These are phyloP conservation scores for Diaporthe caulivora DNA, from an alignment of 2,329 filamentous ascomycete genomes.

Conservation along the genomic window DNA sequence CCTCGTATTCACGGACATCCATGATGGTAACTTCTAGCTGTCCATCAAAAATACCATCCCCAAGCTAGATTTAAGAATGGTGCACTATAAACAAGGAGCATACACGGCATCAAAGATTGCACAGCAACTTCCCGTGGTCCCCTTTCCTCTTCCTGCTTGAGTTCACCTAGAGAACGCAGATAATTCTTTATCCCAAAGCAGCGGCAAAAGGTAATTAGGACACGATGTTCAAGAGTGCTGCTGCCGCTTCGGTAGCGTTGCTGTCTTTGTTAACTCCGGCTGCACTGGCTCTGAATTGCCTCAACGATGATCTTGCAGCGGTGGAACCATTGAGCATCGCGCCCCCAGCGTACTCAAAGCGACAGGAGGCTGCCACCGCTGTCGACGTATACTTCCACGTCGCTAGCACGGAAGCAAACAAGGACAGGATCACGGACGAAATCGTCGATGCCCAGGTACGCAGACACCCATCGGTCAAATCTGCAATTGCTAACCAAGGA, in stretches of 20 bases:
- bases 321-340: neutral
- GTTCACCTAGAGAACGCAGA: neutral
- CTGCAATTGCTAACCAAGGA: neutral
- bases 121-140: too few species aligned
- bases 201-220: neutral
- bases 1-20: constrained; percentile 17
- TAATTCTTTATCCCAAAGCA: neutral
- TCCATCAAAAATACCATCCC: too few species aligned
- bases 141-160: neutral
- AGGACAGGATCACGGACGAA: constrained; percentile 22
- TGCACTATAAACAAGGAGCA: neutral
- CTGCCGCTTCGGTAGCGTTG: neutral
- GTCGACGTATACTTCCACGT: constrained; percentile 32
- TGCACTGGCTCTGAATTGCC: neutral
- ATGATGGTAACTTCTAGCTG: neutral
- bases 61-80: neutral
- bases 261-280: neutral
- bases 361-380: constrained; percentile 9
- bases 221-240: constrained; percentile 1
- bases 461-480: neutral
- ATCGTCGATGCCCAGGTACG: constrained; percentile 12
- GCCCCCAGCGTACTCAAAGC: neutral
- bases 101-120: neutral
- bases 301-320: constrained; percentile 15
- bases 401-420: constrained; percentile 19